Evolutionary conservation across 2,329 filamentous ascomycete species (phyloP).

Genomic region (Pezicula radicicola): DNA sequence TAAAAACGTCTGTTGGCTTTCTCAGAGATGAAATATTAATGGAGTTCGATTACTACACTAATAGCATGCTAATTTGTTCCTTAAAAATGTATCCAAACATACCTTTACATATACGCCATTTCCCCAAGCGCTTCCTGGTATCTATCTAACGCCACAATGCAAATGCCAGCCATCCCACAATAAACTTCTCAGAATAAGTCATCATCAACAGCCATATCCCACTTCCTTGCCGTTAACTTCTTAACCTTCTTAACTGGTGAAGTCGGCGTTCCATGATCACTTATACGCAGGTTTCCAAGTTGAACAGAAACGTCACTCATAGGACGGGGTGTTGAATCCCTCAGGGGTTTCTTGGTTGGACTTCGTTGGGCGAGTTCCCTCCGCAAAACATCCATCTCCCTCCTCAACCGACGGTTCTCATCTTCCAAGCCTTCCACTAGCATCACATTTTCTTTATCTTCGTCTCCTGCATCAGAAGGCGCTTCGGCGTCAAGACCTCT

Average conservation of each 20-base stretch:
- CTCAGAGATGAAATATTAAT: too few species aligned
- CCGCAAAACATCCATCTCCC: constrained; percentile 62
- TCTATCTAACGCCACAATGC: too few species aligned
- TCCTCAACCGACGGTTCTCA: constrained; percentile 68
- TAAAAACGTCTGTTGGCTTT: too few species aligned
- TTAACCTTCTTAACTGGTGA: constrained; percentile 23
- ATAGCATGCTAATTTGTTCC: too few species aligned
- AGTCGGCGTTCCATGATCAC: neutral
- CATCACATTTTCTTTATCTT: constrained; percentile 54
- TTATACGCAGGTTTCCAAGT: constrained; percentile 2
- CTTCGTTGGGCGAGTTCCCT: constrained; percentile 59
- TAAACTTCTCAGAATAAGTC: constrained; percentile 9
- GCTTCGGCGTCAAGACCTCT: constrained; percentile 43
- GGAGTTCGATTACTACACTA: too few species aligned
- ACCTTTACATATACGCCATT: too few species aligned
- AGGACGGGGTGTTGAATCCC: constrained; percentile 3
- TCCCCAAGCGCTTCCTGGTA: too few species aligned
- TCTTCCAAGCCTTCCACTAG: constrained; percentile 59
- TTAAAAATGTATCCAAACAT: too few species aligned
- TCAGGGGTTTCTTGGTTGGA: constrained; percentile 19
- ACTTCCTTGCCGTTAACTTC: constrained; percentile 26
- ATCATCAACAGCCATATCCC: constrained; percentile 25
- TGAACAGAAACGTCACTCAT: neutral
- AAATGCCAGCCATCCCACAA: too few species aligned
- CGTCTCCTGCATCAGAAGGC: constrained; percentile 43